Evolutionary conservation across 2,329 filamentous ascomycete species (phyloP).

Genomic region (Penicillium sp.): DNA sequence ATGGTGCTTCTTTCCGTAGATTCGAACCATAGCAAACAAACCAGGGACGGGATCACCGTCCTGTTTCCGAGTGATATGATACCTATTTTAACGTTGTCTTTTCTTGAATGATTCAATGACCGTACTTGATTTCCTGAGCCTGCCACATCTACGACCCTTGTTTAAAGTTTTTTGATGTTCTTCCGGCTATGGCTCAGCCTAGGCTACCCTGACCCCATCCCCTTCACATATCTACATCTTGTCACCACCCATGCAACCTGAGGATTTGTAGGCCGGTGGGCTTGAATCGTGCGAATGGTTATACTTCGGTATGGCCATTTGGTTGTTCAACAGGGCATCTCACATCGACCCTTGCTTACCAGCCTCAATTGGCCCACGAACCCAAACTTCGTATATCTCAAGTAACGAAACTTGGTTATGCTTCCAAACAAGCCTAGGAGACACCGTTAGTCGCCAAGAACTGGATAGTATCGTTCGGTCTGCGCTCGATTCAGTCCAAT

Average conservation of each 20-base stretch:
- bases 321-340: too few relatives aligned
- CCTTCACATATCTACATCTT: not conserved
- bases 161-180: not conserved
- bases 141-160: not conserved
- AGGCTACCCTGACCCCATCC: not conserved
- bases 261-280: not conserved
- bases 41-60: conserved; percentile 27
- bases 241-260: not conserved
- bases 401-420: too few relatives aligned
- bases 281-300: too few relatives aligned
- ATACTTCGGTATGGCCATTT: too few relatives aligned
- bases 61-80: conserved; percentile 36
- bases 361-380: too few relatives aligned
- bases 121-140: conserved; percentile 19
- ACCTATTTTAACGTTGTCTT: conserved; percentile 33
- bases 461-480: too few relatives aligned
- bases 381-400: too few relatives aligned
- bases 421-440: too few relatives aligned
- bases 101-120: conserved; percentile 31
- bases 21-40: conserved; percentile 38
- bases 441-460: too few relatives aligned
- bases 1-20: conserved; percentile 38
- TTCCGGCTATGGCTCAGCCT: not conserved
- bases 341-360: too few relatives aligned
- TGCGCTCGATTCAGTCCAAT: too few relatives aligned